A percentile compares a stretch with the other conserved stretches of the same genome.
Evolutionary conservation across 2,329 filamentous ascomycete species (phyloP).

Genomic region (Aspergillus sp.): DNA sequence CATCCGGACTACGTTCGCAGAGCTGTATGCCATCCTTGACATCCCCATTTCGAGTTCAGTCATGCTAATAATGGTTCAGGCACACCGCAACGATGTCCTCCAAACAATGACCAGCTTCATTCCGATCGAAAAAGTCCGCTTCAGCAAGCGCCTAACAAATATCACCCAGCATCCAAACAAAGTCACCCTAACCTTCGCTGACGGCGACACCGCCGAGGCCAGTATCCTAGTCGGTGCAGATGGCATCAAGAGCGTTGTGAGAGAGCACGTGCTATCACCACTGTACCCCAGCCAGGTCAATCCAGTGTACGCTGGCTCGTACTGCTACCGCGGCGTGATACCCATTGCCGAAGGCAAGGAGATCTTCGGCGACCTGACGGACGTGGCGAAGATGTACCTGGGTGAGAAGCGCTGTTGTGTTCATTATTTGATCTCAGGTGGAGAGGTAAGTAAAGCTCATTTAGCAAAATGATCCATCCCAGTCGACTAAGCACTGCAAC

Average conservation of each 20-base stretch:
- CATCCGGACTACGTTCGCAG: conserved; percentile 17
- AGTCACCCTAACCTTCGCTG: conserved; percentile 26
- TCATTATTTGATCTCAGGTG: conserved; percentile 18
- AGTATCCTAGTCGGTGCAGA: conserved; percentile 40
- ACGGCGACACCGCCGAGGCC: conserved; percentile 30
- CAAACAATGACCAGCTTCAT: conserved; percentile 17
- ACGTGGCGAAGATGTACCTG: conserved; percentile 21
- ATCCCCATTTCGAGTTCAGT: no score
- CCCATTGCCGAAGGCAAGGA: conserved; percentile 25
- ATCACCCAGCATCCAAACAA: conserved; percentile 9
- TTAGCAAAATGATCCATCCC: no score
- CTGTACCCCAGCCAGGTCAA: conserved; percentile 6
- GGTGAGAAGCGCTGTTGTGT: conserved; percentile 13
- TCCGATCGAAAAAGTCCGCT: conserved; percentile 16
- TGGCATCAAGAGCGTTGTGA: conserved; percentile 35
- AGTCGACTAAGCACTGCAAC: no score
- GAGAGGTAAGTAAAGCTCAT: not conserved
- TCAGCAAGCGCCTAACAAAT: conserved; percentile 13
- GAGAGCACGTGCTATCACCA: conserved; percentile 25
- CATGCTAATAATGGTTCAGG: conserved; percentile 4
- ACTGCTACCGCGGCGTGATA: conserved; percentile 34
- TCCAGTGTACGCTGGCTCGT: conserved; percentile 33
- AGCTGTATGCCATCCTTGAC: not conserved
- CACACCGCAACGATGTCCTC: conserved; percentile 14
- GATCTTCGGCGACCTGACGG: conserved; percentile 18